Evolutionary conservation across 805 yeast genomes (phyloP), one percentile per base, ranked within the genome.

Genomic region (Myxozyma vanderwaltii): DNA sequence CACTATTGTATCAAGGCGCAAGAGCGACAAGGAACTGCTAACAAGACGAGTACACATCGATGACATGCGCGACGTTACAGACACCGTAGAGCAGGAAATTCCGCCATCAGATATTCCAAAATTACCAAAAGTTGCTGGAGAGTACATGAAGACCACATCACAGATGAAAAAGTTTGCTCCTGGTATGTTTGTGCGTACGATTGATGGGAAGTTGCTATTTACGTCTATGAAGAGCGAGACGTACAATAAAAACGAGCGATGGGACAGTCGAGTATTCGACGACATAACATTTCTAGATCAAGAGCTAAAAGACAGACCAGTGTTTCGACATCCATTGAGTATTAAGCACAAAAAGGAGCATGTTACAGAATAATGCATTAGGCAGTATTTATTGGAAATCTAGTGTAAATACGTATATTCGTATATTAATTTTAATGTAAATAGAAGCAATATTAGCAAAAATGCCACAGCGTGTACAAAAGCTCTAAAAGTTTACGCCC

Each of bases 191-290:
- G 49, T 56, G 8, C 40, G 53, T 8, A 39, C 61, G 4, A 1
- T 17, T 24, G 52, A 43, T 33, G 56, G 53, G 1, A 27, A 19
- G 2, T 6, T 56, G 7, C 21, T 45, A 6, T 24, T 27, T 29
- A 53, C 52, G 7, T 15, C 41, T 6, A 49, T 51, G 41, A 56
- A 46, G 29, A 33, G 40, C 29, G 61, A 50, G n/a, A 51, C 43
- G 7, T 48, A 48, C 43, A 48, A 48, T 33, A 48, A 48, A 24
- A 48, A 29, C 13, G 51, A 48, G 41, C n/a, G 51, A 23, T 8
- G 43, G 24, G 51, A 48, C 21, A 48, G 51, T 36, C 31, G 41
- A 17, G 43, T 35, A 8, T 48, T 48, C 13, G 51, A 48, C 33
- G 31, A 35, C 19, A 48, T 48, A 5, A 23, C 4, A 10, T 29